Conservation (phyloP, 106 monocot genomes). For the Cymbidium sinense region DNA sequence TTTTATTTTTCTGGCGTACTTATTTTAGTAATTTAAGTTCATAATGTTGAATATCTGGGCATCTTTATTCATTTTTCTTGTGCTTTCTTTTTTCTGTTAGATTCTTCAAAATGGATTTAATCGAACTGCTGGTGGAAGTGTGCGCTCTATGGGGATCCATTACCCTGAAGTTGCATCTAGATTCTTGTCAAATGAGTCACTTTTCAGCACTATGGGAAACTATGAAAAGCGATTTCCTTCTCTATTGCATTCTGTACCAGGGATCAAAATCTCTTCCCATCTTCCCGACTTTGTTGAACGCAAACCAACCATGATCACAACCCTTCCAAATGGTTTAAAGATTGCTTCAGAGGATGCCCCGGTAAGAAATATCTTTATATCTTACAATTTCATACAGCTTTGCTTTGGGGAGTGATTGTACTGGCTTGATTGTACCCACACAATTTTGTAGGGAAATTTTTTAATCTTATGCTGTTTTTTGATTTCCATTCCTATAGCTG, state of each 20-base stretch:
- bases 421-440: not conserved
- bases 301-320: conserved; percentile 53
- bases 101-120: conserved; percentile 15
- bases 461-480: not conserved
- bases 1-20: not conserved
- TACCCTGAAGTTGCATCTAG: conserved; percentile 9
- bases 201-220: conserved; percentile 13
- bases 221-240: conserved; percentile 37
- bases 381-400: not conserved
- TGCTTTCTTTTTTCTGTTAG: conserved; percentile 6
- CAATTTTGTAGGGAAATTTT: not conserved
- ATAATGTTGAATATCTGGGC: not conserved
- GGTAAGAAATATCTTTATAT: conserved; percentile 20
- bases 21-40: not conserved
- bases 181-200: conserved; percentile 22
- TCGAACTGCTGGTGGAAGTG: not conserved
- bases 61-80: not conserved
- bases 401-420: not conserved
- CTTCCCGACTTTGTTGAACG: conserved; percentile 23
- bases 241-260: conserved; percentile 37
- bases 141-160: not conserved
- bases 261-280: conserved; percentile 28
- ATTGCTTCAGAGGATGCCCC: conserved; percentile 64
- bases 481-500: not conserved
- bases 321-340: conserved; percentile 65